Percentiles rank a stretch among this genome's conserved stretches.
phyloP scores from a whole-genome alignment of 2,329 filamentous ascomycete species.

The Bipolaris victoriae region DNA sequence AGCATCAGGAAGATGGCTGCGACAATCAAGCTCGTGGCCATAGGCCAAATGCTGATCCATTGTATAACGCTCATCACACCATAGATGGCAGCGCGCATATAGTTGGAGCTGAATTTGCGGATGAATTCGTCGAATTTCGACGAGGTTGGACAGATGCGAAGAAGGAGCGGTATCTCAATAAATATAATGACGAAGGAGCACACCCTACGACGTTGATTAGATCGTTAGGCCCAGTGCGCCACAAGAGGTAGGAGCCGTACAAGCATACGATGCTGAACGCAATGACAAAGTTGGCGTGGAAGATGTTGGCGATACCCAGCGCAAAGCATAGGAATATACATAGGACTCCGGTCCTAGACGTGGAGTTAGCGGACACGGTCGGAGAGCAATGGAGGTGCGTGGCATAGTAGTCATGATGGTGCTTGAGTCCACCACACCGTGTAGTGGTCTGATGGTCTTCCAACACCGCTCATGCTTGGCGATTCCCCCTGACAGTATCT shows the following conservation, averaged over 20 bases:
- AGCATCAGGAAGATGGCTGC: constrained; percentile 81
- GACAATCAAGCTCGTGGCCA: constrained; percentile 77
- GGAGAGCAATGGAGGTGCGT: neutral
- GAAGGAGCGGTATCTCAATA: constrained; percentile 83
- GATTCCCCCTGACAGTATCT: neutral
- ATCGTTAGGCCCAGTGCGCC: neutral
- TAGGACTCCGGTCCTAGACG: constrained; percentile 60
- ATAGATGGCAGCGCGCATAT: constrained; percentile 92
- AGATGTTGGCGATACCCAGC: constrained; percentile 72
- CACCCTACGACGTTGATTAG: constrained; percentile 44
- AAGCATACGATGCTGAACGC: constrained; percentile 64
- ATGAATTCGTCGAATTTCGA: constrained; percentile 86
- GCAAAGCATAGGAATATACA: constrained; percentile 71
- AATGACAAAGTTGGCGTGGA: constrained; percentile 63
- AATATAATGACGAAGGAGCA: constrained; percentile 59
- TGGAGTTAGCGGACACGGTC: constrained; percentile 21
- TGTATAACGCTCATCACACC: constrained; percentile 78
- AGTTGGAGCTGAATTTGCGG: constrained; percentile 92
- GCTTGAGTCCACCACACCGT: neutral
- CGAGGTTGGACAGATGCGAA: constrained; percentile 97
- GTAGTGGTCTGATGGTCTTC: neutral
- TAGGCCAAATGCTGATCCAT: constrained; percentile 75
- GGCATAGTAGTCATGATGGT: neutral
- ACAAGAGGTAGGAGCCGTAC: constrained; percentile 40
- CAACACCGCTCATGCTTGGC: neutral